Evolutionary conservation across 345 rosid species (phyloP), one percentile per base, ranked within the genome.

Genomic region (Moricandia moricandioides): DNA sequence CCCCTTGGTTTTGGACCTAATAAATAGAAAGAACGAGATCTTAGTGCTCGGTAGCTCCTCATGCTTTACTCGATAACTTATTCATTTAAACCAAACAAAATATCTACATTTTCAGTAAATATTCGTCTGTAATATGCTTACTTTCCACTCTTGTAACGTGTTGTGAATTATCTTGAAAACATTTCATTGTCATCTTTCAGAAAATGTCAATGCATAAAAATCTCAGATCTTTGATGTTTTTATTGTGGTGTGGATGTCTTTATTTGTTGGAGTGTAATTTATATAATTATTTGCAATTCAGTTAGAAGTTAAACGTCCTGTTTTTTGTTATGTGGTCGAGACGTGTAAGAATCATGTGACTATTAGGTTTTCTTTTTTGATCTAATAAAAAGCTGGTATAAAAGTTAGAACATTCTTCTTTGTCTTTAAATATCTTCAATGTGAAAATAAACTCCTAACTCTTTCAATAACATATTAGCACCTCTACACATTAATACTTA

Each of bases 1-100:
- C 34, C 52, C 11, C 27, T 62, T 62, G 66, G 29, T 62, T 62
- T 62, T 62, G 29, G 30, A 62, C 43, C 67, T 40, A n/a, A n/a
- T n/a, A n/a, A n/a, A n/a, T n/a, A n/a, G n/a, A n/a, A 29, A 5
- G 31, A 6, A 30, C 33, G 33, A 30, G 33, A 30, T 30, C 33
- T 30, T 30, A 30, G 33, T 30, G 33, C 6, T 5, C 0, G 33
- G 33, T 30, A 6, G 0, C 5, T 30, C 33, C 33, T 30, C 33
- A 4, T 30, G 33, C 6, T 30, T 30, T 30, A 30, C 33, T 30
- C 7, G 6, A 30, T 30, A 30, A 30, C 33, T 30, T 30, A 30
- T 30, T 4, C 33, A 30, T 30, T 30, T 30, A 30, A 30, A 4
- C 33, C 33, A 30, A 6, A 6, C 5, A 30, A 30, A 30, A 30